Conservation (phyloP, 306 rosid genomes). For the Dalbergia cochinchinensis region DNA sequence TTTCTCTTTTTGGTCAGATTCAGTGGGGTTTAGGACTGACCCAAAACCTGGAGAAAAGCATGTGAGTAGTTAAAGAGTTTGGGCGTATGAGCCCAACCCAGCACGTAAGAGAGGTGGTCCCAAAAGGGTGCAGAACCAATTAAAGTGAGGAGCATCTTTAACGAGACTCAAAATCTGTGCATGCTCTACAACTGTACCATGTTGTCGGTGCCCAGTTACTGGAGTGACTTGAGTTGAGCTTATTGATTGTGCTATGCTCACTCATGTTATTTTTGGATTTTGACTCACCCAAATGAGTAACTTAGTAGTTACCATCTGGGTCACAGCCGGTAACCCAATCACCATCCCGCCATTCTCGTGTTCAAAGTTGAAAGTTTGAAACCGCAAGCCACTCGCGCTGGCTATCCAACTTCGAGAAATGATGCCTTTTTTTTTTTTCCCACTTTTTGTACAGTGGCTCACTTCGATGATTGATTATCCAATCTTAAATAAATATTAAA, state of each 20-base stretch:
- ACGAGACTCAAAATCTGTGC: background rate
- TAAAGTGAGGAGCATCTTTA: background rate
- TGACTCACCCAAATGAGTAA: background rate
- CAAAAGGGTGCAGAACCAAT: background rate
- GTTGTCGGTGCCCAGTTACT: background rate
- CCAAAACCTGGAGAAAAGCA: too few relatives aligned
- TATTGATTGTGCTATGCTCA: background rate
- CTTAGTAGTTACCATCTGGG: background rate
- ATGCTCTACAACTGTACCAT: background rate
- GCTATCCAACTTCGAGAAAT: background rate
- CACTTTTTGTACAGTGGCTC: too few relatives aligned
- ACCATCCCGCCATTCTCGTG: background rate
- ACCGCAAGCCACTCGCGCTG: background rate
- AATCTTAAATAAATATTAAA: too few relatives aligned
- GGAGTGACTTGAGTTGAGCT: background rate
- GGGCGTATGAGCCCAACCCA: slow-evolving; percentile 22
- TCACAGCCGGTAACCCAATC: slow-evolving; percentile 14
- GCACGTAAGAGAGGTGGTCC: background rate
- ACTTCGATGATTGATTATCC: too few relatives aligned
- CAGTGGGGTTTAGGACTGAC: background rate
- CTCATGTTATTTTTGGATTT: background rate
- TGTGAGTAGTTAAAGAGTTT: background rate
- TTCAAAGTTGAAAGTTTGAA: background rate
- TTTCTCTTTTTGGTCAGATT: too few relatives aligned
- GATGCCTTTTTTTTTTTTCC: too few relatives aligned